Base-by-base conservation (phyloP, 2,329 filamentous ascomycete species). In the Alternaria angustiovoidea region DNA sequence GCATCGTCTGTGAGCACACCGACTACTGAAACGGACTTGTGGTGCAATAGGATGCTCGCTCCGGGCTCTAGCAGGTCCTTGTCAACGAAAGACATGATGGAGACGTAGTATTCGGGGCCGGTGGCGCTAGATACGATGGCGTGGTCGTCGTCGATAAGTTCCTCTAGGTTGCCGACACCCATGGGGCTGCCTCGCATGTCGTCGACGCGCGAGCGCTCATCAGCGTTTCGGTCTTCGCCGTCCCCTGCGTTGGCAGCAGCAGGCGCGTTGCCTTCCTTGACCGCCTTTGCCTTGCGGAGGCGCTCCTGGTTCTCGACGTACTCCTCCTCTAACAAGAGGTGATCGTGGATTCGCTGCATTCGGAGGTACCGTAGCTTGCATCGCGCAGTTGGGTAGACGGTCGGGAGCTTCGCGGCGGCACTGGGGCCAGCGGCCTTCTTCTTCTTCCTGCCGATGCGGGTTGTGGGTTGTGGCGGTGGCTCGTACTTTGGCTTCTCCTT, bases 401-500 rank as follows among this genome's bases (percentile, higher is more conserved):
- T 89, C 30, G 95, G 95, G 26, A 99, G 90, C 83, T 99, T 99
- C 59, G 94, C 93, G 18, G 95, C 92, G 52, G 95, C 94, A 80
- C 94, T 97, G 65, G 93, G 93, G 54, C 95, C 95, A 61, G 91
- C 93, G 51, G 89, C 88, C 89, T 92, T 97, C 87, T 94, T 94
- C 91, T 99, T 99, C 91, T 96, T 97, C 77, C 94, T 92, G 63
- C 95, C 95, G 79, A 99, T 91, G 79, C 95, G 92, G 69, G 95
- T 98, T 64, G 95, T 99, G 65, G 95, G 95, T 76, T 94, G 91
- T 81, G 95, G 95, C 71, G 95, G 95, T 67, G 95, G 95, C 82
- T 99, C 95, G 86, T 99, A 99, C 91, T 97, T 98, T 78, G 95
- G 95, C 90, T 99, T 99, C 66, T 99, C 94, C 87, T 99, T 98